Base-by-base conservation (phyloP, 2,329 filamentous ascomycete species). In the Aureobasidium pullulans region DNA sequence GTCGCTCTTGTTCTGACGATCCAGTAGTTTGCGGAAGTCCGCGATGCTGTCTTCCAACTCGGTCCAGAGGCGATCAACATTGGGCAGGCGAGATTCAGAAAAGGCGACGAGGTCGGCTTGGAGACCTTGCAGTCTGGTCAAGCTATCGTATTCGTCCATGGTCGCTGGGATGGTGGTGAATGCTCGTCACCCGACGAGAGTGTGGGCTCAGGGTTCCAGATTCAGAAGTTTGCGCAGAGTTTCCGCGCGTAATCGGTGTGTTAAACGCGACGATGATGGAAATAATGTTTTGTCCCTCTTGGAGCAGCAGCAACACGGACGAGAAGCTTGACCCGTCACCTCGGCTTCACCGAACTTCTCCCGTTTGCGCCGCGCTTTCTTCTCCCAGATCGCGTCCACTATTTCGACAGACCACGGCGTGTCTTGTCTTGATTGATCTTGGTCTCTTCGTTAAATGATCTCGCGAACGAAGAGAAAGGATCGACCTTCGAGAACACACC, bases 31-130 rank as follows among this genome's bases (percentile, higher is more conserved):
- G 70, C 81, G 81, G 69, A 95, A 88, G 59, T 85, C 84, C 59
- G 83, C 78, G 52, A 86, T 78, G 66, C 87, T 83, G 53, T 77
- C 76, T 67, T 88, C 85, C 49, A 97, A 79, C 70, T 84, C 81
- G 53, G 76, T 69, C 66, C 84, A 81, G 60, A 87, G 79, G 64
- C 90, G 84, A 62, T 93, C 86, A 40, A 89, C 76, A 62, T 86
- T 84, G 34, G 86, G 81, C 54, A 90, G 74, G 31, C 87, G 84
- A 60, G 84, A 83, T 68, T 94, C 86, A 64, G 84, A 83, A 66
- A 94, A 81, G 60, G 87, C 85, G 66, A 88, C 79, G 63, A 99
- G 84, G 76, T 96, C 91, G 72, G 88, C 84, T 73, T 96, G 89
- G 67, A 99, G 84, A 73, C 84, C 86, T 77, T 92, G 86, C 68